Conservation (phyloP, 108 stramenopile genomes). For the Thalassiosira profunda region DNA sequence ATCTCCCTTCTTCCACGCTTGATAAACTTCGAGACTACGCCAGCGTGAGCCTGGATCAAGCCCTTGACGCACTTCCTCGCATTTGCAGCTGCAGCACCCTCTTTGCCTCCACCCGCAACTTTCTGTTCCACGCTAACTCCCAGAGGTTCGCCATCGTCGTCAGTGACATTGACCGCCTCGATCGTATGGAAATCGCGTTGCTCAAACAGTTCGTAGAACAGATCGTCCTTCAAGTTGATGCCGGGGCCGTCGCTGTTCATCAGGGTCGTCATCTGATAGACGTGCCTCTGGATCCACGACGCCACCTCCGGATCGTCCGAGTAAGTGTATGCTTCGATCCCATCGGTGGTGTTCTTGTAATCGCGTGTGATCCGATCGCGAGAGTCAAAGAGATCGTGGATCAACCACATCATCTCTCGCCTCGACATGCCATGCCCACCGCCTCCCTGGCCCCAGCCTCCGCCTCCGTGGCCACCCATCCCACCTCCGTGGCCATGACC, state of each 20-base stretch:
- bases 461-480: neutral
- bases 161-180: neutral
- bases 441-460: neutral
- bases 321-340: slow-evolving; percentile 4
- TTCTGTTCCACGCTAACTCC: slow-evolving; percentile 3
- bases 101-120: neutral
- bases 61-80: neutral
- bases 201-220: neutral
- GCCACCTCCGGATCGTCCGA: neutral
- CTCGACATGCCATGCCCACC: neutral
- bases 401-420: slow-evolving; percentile 6
- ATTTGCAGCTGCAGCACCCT: no score
- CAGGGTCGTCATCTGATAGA: neutral
- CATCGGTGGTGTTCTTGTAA: slow-evolving; percentile 1
- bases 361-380: neutral
- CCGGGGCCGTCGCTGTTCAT: neutral
- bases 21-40: slow-evolving; percentile 1
- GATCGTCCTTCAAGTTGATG: neutral
- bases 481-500: neutral
- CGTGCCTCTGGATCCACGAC: neutral
- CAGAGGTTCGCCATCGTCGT: no score
- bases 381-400: neutral
- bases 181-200: neutral
- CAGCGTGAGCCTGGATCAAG: neutral
- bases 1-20: neutral